Base-by-base conservation (phyloP, 257 asterid species). In the Solanum verrucosum region DNA sequence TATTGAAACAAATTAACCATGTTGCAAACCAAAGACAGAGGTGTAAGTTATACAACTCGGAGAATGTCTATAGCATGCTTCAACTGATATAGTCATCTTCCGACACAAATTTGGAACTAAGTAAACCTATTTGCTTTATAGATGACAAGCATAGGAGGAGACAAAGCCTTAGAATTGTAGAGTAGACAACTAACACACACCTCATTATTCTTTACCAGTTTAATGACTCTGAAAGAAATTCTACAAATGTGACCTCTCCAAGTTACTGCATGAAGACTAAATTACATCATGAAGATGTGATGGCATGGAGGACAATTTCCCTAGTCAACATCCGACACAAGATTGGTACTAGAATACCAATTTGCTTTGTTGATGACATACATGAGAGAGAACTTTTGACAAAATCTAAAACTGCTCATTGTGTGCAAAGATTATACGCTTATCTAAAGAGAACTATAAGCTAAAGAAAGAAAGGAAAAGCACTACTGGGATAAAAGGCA, bases 41-140 rank as follows among this genome's bases (percentile, higher is more conserved):
- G 33, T 75, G 33, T 75, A 75, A 21, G 18, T 9, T 12, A 21
- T 37, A 75, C 82, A 35, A 37, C 83, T 75, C 56, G 6, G 20
- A 75, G 15, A 78, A 46, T 12, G 20, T 79, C 87, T 33, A 85
- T 81, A 37, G 85, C 77, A 77, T 67, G 27, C 86, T 71, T 52
- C 44, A 25, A 34, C 63, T 8, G 7, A 40, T 86, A 21, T 82
- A 40, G 91, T 87, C 88, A 89, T 86, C 88, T 84, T 89, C 88
- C 79, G 91, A 93, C 93, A 93, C 92, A 89, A 88, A 73, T 35
- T 87, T 86, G 91, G 90, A 65, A 89, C 27, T 11, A 31, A 9
- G 83, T 38, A 18, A 33, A 89, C 91, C 93, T 87, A 88, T 68
- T 87, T 92, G 93, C 92, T 92, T 92, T 88, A 88, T 86, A 49